phyloP scores from a whole-genome alignment of 75 land plant species.

The Sequoia sempervirens region DNA sequence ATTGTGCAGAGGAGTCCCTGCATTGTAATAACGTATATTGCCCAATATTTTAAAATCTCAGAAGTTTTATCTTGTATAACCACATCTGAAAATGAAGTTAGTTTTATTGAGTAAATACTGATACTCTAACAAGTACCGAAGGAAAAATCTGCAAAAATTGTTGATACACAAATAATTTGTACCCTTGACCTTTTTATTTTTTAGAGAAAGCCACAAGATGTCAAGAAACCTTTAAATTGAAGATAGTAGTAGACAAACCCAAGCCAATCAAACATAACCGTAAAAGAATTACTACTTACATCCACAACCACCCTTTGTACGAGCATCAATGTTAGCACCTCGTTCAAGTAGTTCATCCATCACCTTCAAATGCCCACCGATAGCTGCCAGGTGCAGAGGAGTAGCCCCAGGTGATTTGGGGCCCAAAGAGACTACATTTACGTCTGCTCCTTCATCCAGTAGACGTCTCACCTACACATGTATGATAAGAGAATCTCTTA shows the following conservation, averaged over 20 bases:
- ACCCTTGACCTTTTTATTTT: background rate
- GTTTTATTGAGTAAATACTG: background rate
- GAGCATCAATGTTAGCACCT: conserved; percentile 93
- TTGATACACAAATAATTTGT: background rate
- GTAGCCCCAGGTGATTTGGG: conserved; percentile 82
- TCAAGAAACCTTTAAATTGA: background rate
- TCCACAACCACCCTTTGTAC: conserved; percentile 95
- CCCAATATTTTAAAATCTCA: background rate
- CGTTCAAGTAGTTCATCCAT: conserved; percentile 91
- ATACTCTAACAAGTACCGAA: background rate
- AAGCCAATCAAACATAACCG: background rate
- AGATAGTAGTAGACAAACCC: background rate
- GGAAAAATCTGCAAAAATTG: background rate
- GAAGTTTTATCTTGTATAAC: background rate
- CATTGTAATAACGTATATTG: background rate
- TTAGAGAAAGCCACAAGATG: background rate
- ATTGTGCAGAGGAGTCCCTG: conserved; percentile 97
- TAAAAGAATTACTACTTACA: conserved; percentile 31
- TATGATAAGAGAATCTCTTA: background rate
- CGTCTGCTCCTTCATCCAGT: conserved; percentile 80
- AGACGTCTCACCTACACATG: conserved; percentile 24
- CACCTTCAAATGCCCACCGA: conserved; percentile 85
- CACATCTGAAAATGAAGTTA: background rate
- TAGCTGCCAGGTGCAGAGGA: conserved; percentile 93
- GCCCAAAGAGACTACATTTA: conserved; percentile 75